These are phyloP conservation scores for Ricinus communis DNA, from an alignment of 345 rosid genomes.

Conservation along the genomic window DNA sequence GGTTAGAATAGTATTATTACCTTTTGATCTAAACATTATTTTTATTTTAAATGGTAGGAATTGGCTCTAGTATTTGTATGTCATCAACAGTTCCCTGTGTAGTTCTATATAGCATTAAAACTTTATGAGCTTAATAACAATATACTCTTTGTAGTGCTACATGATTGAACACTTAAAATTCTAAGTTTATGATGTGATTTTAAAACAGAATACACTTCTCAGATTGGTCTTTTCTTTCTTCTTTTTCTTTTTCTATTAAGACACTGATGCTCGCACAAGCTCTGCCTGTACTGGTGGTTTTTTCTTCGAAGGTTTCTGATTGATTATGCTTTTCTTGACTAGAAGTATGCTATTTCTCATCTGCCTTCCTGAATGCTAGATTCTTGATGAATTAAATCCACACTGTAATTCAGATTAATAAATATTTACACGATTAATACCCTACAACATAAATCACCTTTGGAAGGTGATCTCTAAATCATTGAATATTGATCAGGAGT, in stretches of 20 bases:
- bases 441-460: too few relatives aligned
- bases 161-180: background rate
- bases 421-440: too few relatives aligned
- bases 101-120: background rate
- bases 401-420: too few relatives aligned
- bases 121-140: background rate
- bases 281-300: too few relatives aligned
- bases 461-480: too few relatives aligned
- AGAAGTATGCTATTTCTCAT: background rate
- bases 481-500: background rate
- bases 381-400: background rate
- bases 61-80: too few relatives aligned
- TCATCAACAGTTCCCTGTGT: too few relatives aligned
- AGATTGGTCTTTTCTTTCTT: background rate
- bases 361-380: background rate
- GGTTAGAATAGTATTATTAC: constrained; percentile 22
- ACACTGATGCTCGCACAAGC: background rate
- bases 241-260: background rate
- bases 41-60: background rate
- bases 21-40: background rate
- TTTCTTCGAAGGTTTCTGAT: too few relatives aligned
- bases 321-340: background rate
- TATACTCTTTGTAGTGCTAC: background rate
- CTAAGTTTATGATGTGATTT: background rate
- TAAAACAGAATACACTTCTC: background rate